Conservation (phyloP, 495 filamentous ascomycete species). For the Aspergillus steynii region DNA sequence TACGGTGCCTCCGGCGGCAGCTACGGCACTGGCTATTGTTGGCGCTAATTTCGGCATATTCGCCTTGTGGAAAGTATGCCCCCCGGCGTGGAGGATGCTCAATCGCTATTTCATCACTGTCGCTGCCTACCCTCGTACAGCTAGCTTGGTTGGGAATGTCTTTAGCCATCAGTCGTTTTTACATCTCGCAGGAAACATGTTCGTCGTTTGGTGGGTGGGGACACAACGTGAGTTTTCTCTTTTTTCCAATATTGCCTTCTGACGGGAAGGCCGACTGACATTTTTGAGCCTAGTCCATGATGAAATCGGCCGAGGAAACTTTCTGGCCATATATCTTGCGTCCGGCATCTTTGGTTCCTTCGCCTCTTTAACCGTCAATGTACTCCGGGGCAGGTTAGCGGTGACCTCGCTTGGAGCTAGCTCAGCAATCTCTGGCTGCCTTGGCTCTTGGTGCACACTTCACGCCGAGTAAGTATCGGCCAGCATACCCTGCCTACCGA, state of each 20-base stretch:
- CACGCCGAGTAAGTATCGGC: slow-evolving; percentile 47
- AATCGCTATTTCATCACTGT: slow-evolving; percentile 78
- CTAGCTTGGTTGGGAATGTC: slow-evolving; percentile 64
- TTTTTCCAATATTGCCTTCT: background rate
- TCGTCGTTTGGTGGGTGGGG: slow-evolving; percentile 59
- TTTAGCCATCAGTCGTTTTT: slow-evolving; percentile 74
- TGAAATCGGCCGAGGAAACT: slow-evolving; percentile 80
- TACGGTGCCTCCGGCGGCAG: slow-evolving; percentile 72
- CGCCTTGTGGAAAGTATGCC: slow-evolving; percentile 61
- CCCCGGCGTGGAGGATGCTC: slow-evolving; percentile 68
- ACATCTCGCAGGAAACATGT: slow-evolving; percentile 76
- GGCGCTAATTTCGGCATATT: slow-evolving; percentile 63
- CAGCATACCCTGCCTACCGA: background rate
- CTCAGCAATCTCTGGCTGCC: slow-evolving; percentile 66
- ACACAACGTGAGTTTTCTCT: slow-evolving; percentile 45
- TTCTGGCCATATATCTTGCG: slow-evolving; percentile 75
- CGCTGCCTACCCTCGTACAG: slow-evolving; percentile 64
- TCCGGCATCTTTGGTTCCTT: slow-evolving; percentile 68
- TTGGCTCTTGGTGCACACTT: slow-evolving; percentile 68
- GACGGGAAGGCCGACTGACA: background rate
- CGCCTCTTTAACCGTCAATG: slow-evolving; percentile 57
- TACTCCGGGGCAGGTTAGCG: slow-evolving; percentile 51
- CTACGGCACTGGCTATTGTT: slow-evolving; percentile 71
- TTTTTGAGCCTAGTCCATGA: slow-evolving; percentile 63
- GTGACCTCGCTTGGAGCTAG: slow-evolving; percentile 70